phyloP scores from a whole-genome alignment of 371 early-diverging fungal genomes.

The Batrachochytrium dendrobatidis region DNA sequence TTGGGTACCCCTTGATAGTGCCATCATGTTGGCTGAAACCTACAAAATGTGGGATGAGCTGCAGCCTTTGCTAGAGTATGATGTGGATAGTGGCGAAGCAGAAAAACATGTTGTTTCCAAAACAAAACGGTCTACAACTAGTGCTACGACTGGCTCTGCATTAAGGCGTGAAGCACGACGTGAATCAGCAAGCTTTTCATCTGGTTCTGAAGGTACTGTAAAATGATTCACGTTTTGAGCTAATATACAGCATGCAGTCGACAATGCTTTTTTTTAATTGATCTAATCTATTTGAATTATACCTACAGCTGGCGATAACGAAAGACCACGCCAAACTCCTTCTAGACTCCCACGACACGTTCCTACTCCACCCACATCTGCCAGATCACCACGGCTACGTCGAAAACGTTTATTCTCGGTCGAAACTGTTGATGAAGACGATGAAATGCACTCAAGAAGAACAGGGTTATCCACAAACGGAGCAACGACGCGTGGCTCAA shows the following conservation, averaged over 20 bases:
- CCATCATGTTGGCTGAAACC: conserved; percentile 21
- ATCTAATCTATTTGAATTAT: too few species aligned
- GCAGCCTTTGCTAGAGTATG: conserved; percentile 22
- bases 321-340: not conserved
- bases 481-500: too few species aligned
- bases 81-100: not conserved
- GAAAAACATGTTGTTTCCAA: not conserved
- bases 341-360: not conserved
- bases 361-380: not conserved
- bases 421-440: not conserved
- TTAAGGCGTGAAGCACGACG: too few species aligned
- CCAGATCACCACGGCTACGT: not conserved
- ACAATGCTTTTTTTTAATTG: too few species aligned
- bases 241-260: not conserved
- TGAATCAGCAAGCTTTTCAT: too few species aligned
- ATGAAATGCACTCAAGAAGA: too few species aligned
- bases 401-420: not conserved
- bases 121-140: too few species aligned
- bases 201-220: too few species aligned
- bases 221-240: not conserved
- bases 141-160: too few species aligned
- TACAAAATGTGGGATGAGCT: conserved; percentile 24
- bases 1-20: conserved; percentile 46
- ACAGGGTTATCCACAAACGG: too few species aligned
- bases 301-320: too few species aligned